Base-by-base conservation (phyloP, 176 grass and related monocot species). In the Ensete ventricosum region DNA sequence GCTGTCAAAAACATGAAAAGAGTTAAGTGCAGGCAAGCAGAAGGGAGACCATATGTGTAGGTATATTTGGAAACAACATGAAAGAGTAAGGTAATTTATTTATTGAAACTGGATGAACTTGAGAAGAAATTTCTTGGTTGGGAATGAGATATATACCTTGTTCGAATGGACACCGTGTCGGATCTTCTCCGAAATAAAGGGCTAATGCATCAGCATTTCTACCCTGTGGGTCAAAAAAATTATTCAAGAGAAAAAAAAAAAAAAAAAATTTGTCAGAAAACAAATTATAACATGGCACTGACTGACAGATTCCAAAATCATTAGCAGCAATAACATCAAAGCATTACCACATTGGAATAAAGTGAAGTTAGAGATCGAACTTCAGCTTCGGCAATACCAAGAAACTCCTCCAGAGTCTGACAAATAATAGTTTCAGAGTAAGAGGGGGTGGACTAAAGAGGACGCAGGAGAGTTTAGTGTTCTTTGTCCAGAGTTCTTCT, bases 121-220 rank as follows among this genome's bases (percentile, higher is more conserved):
- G 73, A 74, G 6, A 58, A 77, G 12, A 16, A 27, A 21, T 16
- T 53, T 14, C 20, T 51, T 64, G 50, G 49, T 14, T 65, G 11
- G 11, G 57, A 24, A 1, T 11, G 9, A 11, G 12, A 27, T 26
- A 2, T 26, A 2, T 54, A 99, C 95, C 95, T 94, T 99, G 95
- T 69, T 99, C 95, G 76, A 99, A 99, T 74, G 95, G 90, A 76
- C 95, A 99, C 43, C 88, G 77, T 3, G 80, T 76, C 67, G 95
- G 95, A 79, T 94, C 95, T 89, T 99, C 95, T 78, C 95, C 95
- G 89, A 99, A 99, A 89, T 99, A 99, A 77, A 90, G 90, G 71
- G 95, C 95, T 62, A 99, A 81, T 82, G 90, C 95, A 87, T 99
- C 95, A 22, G 90, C 95, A 84, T 99, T 99, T 64, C 95, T 82